Conservation (phyloP, 768 basidiomycete genomes). For the Podaxis pistillaris region DNA sequence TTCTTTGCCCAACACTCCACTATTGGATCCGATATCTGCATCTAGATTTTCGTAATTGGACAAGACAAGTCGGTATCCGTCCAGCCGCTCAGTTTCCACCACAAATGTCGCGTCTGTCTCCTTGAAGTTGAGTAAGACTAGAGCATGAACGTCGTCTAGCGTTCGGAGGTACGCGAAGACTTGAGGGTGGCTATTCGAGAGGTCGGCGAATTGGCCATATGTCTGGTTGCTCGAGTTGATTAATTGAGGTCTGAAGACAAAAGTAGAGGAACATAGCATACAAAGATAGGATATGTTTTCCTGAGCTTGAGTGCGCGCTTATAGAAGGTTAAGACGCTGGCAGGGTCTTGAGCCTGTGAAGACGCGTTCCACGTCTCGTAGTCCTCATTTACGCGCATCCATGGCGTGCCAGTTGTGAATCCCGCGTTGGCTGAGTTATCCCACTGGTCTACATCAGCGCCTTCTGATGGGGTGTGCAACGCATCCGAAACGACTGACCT, state of each 20-base stretch:
- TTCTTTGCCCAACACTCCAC: not conserved
- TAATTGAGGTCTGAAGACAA: not conserved
- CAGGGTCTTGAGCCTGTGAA: constrained; percentile 41
- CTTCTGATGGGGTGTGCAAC: not conserved
- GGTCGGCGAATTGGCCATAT: constrained; percentile 57
- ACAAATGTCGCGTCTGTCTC: constrained; percentile 25
- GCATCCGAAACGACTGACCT: constrained; percentile 34
- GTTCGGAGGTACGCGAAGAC: constrained; percentile 56
- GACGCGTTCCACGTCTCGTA: constrained; percentile 57
- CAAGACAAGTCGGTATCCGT: constrained; percentile 21
- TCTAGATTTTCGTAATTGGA: constrained; percentile 26
- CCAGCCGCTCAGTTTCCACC: constrained; percentile 8
- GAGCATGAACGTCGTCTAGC: constrained; percentile 31
- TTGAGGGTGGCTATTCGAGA: constrained; percentile 43
- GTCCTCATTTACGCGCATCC: constrained; percentile 77
- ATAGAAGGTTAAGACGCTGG: constrained; percentile 64
- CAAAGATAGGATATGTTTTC: constrained; percentile 53
- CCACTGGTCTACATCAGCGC: constrained; percentile 43
- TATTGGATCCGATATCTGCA: not conserved
- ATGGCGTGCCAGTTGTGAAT: constrained; percentile 63
- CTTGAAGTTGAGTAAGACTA: constrained; percentile 51
- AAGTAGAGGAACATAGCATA: constrained; percentile 27
- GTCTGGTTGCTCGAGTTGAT: constrained; percentile 33
- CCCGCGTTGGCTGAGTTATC: constrained; percentile 52
- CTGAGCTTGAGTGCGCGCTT: constrained; percentile 51